Percentiles rank a stretch among this genome's conserved stretches.
phyloP scores from a whole-genome alignment of 495 filamentous ascomycete species.

The Penicillium pulvis region DNA sequence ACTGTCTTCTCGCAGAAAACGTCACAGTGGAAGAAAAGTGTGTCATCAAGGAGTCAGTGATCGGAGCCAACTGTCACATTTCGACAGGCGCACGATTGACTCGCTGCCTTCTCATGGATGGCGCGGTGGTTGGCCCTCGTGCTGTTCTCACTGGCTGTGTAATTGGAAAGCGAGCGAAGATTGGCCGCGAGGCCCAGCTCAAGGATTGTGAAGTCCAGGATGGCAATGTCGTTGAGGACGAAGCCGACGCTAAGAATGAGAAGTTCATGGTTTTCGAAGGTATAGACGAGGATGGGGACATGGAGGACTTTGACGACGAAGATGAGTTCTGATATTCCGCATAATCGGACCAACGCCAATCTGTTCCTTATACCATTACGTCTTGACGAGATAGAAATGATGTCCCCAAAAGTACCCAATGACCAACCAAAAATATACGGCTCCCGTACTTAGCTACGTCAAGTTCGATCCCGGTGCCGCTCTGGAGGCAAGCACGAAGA shows the following conservation, averaged over 20 bases:
- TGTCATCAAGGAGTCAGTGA: slow-evolving; percentile 85
- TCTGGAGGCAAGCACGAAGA: too few species aligned
- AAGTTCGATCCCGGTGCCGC: background rate
- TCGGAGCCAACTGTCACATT: slow-evolving; percentile 85
- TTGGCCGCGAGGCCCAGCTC: slow-evolving; percentile 74
- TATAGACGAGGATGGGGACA: slow-evolving; percentile 46
- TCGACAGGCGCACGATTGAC: slow-evolving; percentile 74
- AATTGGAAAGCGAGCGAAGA: slow-evolving; percentile 70
- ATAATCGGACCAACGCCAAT: background rate
- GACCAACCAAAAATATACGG: background rate
- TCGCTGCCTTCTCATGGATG: slow-evolving; percentile 88
- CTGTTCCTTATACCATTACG: slow-evolving; percentile 15
- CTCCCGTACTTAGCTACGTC: background rate
- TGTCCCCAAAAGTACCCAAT: slow-evolving; percentile 7
- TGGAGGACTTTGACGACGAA: slow-evolving; percentile 34
- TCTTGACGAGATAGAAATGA: slow-evolving; percentile 21
- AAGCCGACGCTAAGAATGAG: slow-evolving; percentile 81
- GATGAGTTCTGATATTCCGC: slow-evolving; percentile 2
- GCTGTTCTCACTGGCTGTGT: slow-evolving; percentile 80
- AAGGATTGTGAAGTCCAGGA: slow-evolving; percentile 92
- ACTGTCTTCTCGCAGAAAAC: slow-evolving; percentile 81
- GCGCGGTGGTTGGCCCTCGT: slow-evolving; percentile 75
- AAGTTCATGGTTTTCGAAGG: slow-evolving; percentile 85
- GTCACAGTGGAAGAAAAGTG: slow-evolving; percentile 80
- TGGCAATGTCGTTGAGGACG: slow-evolving; percentile 75